Evolutionary conservation across 2,329 filamentous ascomycete species (phyloP), one percentile per base, ranked within the genome.

Genomic region (Dryadomyces quercivorus): DNA sequence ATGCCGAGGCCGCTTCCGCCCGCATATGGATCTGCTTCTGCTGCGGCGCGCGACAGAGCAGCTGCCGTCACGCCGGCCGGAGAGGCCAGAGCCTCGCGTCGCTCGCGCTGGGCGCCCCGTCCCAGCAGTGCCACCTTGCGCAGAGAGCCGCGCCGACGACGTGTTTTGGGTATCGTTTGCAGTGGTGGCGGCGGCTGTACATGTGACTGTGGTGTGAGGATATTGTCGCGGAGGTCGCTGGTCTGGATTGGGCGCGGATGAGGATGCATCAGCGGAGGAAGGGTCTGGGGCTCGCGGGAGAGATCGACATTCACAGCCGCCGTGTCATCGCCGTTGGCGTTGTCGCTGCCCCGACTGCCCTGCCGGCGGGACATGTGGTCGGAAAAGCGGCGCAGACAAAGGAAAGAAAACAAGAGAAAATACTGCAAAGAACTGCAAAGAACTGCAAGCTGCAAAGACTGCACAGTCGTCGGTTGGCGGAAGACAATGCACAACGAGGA

Each of bases 81-180:
- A 6, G 20, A 45, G n/a, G 53, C 44, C 36, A 13, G 21, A 46
- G 51, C 48, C 55, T 82, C 81, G 60, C 71, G 77, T 63, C 70
- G 75, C 61, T 80, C 81, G 57, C 78, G 75, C 66, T 79, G 82
- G 54, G 76, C 80, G 58, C 85, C 84, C 58, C 86, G 85, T 16
- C 88, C 88, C 18, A 95, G 75, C 50, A 95, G 74, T 26, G 89
- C 90, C 12, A 88, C 88, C 69, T 95, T 95, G 57, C 91, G 80
- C 66, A 96, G 73, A 12, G 91, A 95, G 4, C 89, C 90, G 65
- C 86, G 87, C 57, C 91, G 81, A 62, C 84, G 83, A 54, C 89
- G 75, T 49, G 81, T 81, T 65, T 71, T 77, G 56, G 76, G 72
- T 59, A 70, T 65, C 31, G 15, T 26, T 13, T 31, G 31, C n/a